Conservation (phyloP, 2,329 filamentous ascomycete genomes). For the Arthrobotrys conoides region DNA sequence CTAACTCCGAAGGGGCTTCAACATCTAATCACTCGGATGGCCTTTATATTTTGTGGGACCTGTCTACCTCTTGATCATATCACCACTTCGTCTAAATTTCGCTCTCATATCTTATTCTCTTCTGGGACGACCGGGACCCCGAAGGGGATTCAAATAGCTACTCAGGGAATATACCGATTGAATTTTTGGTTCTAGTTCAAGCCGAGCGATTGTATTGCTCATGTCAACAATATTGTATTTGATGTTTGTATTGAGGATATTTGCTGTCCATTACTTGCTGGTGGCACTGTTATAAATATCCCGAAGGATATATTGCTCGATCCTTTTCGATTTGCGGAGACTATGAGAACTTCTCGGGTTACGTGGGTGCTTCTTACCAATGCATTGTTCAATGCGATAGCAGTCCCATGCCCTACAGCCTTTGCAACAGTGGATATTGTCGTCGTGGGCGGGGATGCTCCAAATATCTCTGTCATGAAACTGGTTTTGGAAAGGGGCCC, state of each 20-base stretch:
- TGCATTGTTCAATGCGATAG: not conserved
- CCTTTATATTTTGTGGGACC: conserved; percentile 5
- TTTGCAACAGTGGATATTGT: not conserved
- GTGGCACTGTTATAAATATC: not conserved
- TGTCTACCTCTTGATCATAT: conserved; percentile 4
- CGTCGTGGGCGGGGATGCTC: not conserved
- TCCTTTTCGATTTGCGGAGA: not conserved
- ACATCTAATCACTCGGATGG: conserved; percentile 12
- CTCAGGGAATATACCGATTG: not conserved
- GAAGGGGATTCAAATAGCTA: not conserved
- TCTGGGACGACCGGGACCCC: not conserved
- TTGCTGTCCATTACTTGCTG: not conserved
- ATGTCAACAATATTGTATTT: conserved; percentile 3
- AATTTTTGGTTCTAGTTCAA: conserved; percentile 1
- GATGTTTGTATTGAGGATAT: conserved; percentile 7
- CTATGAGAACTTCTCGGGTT: not conserved
- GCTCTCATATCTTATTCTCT: not conserved
- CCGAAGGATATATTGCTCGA: not conserved
- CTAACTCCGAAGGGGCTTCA: not conserved
- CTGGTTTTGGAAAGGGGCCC: not conserved
- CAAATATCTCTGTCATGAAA: not conserved
- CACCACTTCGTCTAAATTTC: not conserved
- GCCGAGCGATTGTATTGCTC: conserved; percentile 4
- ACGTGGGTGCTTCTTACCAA: not conserved
- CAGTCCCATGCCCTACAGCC: not conserved